Base-by-base conservation (phyloP, 768 basidiomycete genomes). In the Mycena crocata region DNA sequence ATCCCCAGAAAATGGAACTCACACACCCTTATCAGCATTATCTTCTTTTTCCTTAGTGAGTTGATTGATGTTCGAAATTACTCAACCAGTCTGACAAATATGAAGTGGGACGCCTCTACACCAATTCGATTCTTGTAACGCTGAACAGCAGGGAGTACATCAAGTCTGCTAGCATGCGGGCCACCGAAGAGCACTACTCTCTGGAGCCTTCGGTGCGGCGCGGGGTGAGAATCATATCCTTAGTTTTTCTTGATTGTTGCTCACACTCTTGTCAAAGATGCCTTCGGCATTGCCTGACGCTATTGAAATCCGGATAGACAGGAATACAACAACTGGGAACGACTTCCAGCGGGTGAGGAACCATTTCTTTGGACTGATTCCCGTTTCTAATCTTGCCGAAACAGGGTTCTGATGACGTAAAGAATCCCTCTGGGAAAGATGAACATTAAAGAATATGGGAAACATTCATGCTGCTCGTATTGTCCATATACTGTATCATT, bases 101-200 rank as follows among this genome's bases (percentile, higher is more conserved):
- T 14, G 1, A 34, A 64, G 62, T 64, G 34, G 63, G 63, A n/a
- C 67, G 67, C 24, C 52, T 68, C 14, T 68, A 69, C 35, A 66
- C 69, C 48, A 70, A 70, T 45, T 66, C 64, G 24, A n/a, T 70
- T 14, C 50, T 70, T 9, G 69, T 70, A 10, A 66, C 64, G 5
- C 69, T 70, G 46, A 70, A 70, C 49, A 66, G 60, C 17, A 10
- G 69, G 54, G 69, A 65, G 19, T 69, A 69, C 15, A 69, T 69
- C 52, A 58, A 54, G 57, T 59, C 56, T 5, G 2, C 65, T 1
- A 66, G 52, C 34, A 26, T 61, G 23, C 26, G 13, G 26, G 46
- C 26, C 3, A 56, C 58, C 46, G 42, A 32, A 30, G 67, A 68
- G 24, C 67, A 68, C 1, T 68, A 64, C 44, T 68, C 67, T 19